Evolutionary conservation across 1,139 yeast species (phyloP).

Genomic region (Oligophagozyma castellii): DNA sequence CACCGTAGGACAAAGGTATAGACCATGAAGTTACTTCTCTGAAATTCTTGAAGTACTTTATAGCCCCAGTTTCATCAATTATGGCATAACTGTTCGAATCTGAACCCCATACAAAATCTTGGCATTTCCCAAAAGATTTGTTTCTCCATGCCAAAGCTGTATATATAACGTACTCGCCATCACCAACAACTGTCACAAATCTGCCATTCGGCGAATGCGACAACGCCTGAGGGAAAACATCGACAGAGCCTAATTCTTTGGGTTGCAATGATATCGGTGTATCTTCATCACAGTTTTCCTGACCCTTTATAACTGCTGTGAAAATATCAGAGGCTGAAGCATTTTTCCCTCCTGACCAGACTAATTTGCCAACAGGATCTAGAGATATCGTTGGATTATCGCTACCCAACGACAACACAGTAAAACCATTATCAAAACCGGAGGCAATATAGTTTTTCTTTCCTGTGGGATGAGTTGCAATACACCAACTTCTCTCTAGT

Average conservation of each 20-base stretch:
- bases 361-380: slow-evolving; percentile 84
- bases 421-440: slow-evolving; percentile 92
- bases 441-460: slow-evolving; percentile 59
- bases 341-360: slow-evolving; percentile 65
- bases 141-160: slow-evolving; percentile 98
- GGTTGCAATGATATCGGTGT: slow-evolving; percentile 61
- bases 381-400: slow-evolving; percentile 90
- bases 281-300: slow-evolving; percentile 63
- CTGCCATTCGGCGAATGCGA: slow-evolving; percentile 95
- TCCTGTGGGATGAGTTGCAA: slow-evolving; percentile 54
- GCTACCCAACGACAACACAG: slow-evolving; percentile 75
- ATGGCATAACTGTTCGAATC: slow-evolving; percentile 83
- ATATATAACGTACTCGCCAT: slow-evolving; percentile 92
- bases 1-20: slow-evolving; percentile 58
- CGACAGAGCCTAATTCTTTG: slow-evolving; percentile 85
- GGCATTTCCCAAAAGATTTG: slow-evolving; percentile 80
- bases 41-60: slow-evolving; percentile 70
- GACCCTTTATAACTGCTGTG: slow-evolving; percentile 67
- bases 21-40: slow-evolving; percentile 53
- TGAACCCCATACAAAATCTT: slow-evolving; percentile 89
- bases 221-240: slow-evolving; percentile 78
- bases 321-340: slow-evolving; percentile 55
- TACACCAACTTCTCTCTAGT: slow-evolving; percentile 95
- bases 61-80: slow-evolving; percentile 51
- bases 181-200: slow-evolving; percentile 94